Evolutionary conservation across 495 filamentous ascomycete genomes (phyloP), one percentile per base, ranked within the genome.

Genomic region (Hypoxylon fragiforme): DNA sequence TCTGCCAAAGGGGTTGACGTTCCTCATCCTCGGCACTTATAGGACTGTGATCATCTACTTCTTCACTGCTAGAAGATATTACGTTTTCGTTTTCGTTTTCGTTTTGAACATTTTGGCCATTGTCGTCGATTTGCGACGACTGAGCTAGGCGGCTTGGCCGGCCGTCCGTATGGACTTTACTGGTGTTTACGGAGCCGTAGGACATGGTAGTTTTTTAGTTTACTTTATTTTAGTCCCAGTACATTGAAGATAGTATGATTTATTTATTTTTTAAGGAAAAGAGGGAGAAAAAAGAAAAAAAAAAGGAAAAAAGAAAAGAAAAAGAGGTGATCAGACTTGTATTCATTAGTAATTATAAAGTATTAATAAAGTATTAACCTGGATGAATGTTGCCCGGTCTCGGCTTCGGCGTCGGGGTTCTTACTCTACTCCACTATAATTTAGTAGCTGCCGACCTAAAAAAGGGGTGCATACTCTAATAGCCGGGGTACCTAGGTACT

Each of bases 341-440:
- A 35, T 21, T 34, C 42, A 41, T 14, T 50, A 13, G 28, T 15
- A 26, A 44, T 36, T 58, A 42, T 34, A n/a, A 34, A n/a, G n/a
- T n/a, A n/a, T n/a, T n/a, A n/a, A n/a, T n/a, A n/a, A n/a, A n/a
- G n/a, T n/a, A n/a, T n/a, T n/a, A n/a, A n/a, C n/a, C n/a, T n/a
- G n/a, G n/a, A n/a, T n/a, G n/a, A n/a, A n/a, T n/a, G n/a, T n/a
- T n/a, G n/a, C 45, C 45, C 44, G 38, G 30, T 53, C 56, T 53
- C 50, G 57, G 57, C 41, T 41, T 60, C 40, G 57, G 57, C 50
- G 41, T 50, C 41, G 44, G 40, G 19, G n/a, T 19, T 18, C 44
- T 32, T 16, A 31, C 19, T 47, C 3, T 21, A 37, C 9, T 28
- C n/a, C n/a, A n/a, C n/a, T n/a, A n/a, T n/a, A n/a, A n/a, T n/a